A percentile compares a stretch with the other conserved stretches of the same genome.
phyloP scores from a whole-genome alignment of 768 basidiomycete species.

The Suillus luteus region DNA sequence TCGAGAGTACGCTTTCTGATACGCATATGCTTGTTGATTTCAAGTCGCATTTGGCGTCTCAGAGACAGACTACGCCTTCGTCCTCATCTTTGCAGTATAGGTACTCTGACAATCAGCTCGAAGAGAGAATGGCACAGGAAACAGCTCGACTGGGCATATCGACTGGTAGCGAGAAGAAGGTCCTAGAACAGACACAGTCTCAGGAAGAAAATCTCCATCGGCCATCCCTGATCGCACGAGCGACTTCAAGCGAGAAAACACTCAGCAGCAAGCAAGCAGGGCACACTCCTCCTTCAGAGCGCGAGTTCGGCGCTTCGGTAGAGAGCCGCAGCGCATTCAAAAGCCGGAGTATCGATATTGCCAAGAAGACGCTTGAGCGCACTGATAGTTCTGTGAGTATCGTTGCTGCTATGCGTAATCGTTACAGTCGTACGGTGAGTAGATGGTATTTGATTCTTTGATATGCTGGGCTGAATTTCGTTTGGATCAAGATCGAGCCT shows the following conservation, averaged over 20 bases:
- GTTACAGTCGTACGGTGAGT: conserved; percentile 60
- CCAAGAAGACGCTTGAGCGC: conserved; percentile 45
- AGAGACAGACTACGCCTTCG: conserved; percentile 11
- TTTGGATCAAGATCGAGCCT: conserved; percentile 44
- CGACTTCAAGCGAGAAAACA: conserved; percentile 20
- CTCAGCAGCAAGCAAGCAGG: conserved; percentile 24
- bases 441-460: conserved; percentile 9
- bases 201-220: conserved; percentile 21
- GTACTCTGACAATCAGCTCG: conserved; percentile 4
- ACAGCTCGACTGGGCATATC: neutral
- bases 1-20: conserved; percentile 13
- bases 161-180: conserved; percentile 5
- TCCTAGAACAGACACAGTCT: neutral
- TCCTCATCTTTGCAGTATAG: conserved; percentile 11
- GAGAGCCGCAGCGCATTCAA: conserved; percentile 23
- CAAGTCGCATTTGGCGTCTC: conserved; percentile 14
- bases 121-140: neutral
- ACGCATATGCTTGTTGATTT: conserved; percentile 5
- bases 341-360: conserved; percentile 35
- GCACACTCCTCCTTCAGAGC: conserved; percentile 22
- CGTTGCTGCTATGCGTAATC: conserved; percentile 70
- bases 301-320: conserved; percentile 36
- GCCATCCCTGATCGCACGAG: conserved; percentile 25
- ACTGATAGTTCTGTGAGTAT: conserved; percentile 56
- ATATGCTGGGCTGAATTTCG: conserved; percentile 8